phyloP scores from a whole-genome alignment of 1,284 basidiomycete species.

The Fomitopsis palustris region DNA sequence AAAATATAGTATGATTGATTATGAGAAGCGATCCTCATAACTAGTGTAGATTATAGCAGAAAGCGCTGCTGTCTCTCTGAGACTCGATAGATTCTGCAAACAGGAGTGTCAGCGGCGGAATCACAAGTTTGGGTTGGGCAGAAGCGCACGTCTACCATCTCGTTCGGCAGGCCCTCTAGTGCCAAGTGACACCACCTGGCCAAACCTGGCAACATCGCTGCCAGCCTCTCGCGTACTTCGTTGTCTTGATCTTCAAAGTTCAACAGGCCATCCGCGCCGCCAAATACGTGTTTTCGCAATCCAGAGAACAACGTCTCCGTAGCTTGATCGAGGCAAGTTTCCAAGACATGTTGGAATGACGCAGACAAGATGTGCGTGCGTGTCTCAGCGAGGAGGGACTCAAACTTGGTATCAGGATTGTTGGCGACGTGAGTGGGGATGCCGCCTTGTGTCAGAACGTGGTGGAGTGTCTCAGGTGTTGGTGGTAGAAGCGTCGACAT shows the following conservation, averaged over 20 bases:
- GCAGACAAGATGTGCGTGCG: constrained; percentile 58
- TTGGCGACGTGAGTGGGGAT: constrained; percentile 27
- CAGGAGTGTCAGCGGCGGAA: not conserved
- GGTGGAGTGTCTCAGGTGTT: constrained; percentile 62
- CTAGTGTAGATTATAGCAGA: constrained; percentile 35
- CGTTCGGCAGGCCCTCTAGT: constrained; percentile 73
- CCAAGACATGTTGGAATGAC: constrained; percentile 69
- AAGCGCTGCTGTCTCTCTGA: constrained; percentile 30
- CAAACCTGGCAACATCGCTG: constrained; percentile 74
- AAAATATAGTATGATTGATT: constrained; percentile 12
- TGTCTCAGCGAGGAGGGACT: constrained; percentile 67
- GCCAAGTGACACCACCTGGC: constrained; percentile 74
- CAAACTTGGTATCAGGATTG: constrained; percentile 49
- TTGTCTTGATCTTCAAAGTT: constrained; percentile 10
- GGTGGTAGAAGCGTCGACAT: constrained; percentile 71
- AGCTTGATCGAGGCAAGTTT: constrained; percentile 64
- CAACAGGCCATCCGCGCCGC: constrained; percentile 19
- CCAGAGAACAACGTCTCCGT: constrained; percentile 53
- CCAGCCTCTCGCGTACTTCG: constrained; percentile 41
- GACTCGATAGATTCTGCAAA: constrained; percentile 28
- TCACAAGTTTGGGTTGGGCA: constrained; percentile 7
- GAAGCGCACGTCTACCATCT: constrained; percentile 71
- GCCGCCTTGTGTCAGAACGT: constrained; percentile 67
- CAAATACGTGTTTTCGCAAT: constrained; percentile 56
- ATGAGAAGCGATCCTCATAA: constrained; percentile 33